phyloP scores from a whole-genome alignment of 495 filamentous ascomycete genomes.

The Friedmanniomyces simplex region DNA sequence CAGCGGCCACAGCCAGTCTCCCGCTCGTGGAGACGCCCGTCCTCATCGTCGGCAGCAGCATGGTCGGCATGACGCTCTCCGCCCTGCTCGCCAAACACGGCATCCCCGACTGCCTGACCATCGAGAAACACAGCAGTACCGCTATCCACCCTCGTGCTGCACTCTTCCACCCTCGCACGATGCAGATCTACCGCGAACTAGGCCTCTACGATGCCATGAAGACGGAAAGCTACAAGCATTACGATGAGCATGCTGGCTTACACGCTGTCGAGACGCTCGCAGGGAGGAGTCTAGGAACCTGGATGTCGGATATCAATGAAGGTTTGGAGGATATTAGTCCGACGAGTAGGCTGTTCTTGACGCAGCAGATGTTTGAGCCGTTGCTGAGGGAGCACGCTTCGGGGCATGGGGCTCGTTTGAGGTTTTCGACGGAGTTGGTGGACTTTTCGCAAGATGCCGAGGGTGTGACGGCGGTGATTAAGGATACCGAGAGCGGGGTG shows the following conservation, averaged over 20 bases:
- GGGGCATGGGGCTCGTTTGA: not conserved
- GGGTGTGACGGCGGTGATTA: not conserved
- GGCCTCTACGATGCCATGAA: conserved; percentile 9
- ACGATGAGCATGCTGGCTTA: conserved; percentile 6
- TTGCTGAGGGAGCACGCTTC: not conserved
- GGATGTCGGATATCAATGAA: conserved; percentile 8
- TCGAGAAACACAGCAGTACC: conserved; percentile 8
- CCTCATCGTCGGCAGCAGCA: conserved; percentile 6
- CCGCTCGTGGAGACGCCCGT: not conserved
- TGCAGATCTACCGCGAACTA: conserved; percentile 12
- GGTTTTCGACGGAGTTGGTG: conserved; percentile 5
- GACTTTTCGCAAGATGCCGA: conserved; percentile 4
- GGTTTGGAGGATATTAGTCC: conserved; percentile 6
- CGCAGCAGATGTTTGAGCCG: conserved; percentile 6
- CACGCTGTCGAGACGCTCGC: conserved; percentile 3
- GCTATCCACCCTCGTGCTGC: conserved; percentile 10
- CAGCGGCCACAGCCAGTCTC: not conserved
- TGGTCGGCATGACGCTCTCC: conserved; percentile 7
- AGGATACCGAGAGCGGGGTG: not conserved
- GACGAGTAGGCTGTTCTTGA: conserved; percentile 2
- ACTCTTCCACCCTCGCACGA: conserved; percentile 3
- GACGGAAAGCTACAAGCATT: conserved; percentile 3
- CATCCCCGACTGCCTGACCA: not conserved
- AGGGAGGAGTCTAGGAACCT: not conserved
- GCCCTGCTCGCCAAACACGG: conserved; percentile 5